Evolutionary conservation across 2,329 filamentous ascomycete genomes (phyloP), one percentile per base, ranked within the genome.

Genomic region (Grosmannia serpens): DNA sequence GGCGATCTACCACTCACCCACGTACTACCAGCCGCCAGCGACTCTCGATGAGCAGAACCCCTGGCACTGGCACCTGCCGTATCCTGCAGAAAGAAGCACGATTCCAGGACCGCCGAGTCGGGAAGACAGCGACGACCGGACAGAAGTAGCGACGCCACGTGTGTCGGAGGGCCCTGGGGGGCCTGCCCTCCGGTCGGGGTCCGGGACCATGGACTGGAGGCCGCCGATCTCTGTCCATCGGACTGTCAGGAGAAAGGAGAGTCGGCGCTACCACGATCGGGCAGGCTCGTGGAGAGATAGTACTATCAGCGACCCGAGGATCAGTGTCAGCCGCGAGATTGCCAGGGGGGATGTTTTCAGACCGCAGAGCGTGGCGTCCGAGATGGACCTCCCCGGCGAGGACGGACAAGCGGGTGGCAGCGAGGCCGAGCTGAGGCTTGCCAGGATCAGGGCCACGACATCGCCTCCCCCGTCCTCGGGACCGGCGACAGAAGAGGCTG

Each of bases 221-320:
- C 22, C 13, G 22, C 7, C 11, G 17, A 29, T 13, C 20, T 10
- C 27, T 2, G 22, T 44, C 11, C 76, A 78, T 63, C 68, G 76
- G 15, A 75, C 73, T 1, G 69, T 77, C 41, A 72, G 68, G 60
- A 69, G 68, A 57, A 67, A 71, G 35, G 68, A 73, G 54, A 66
- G 66, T 24, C 68, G 70, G 50, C 71, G 74, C 20, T 77, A 78
- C 55, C 72, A 69, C 53, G 75, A 78, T 58, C 70, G 68, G 15
- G 73, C 71, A 13, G 75, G 76, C 5, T 68, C 77, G 4, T 79
- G 73, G 72, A 70, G 77, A 60, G 71, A 74, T 24, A 68, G 64
- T 29, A 69, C 67, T 10, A 60, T 72, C 11, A 69, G 71, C 57
- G 75, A 76, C 58, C 72, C 74, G 0, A 69, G 73, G 2, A 70